phyloP scores from a whole-genome alignment of 2,329 filamentous ascomycete genomes.

The Ilyonectria mors-panacis region DNA sequence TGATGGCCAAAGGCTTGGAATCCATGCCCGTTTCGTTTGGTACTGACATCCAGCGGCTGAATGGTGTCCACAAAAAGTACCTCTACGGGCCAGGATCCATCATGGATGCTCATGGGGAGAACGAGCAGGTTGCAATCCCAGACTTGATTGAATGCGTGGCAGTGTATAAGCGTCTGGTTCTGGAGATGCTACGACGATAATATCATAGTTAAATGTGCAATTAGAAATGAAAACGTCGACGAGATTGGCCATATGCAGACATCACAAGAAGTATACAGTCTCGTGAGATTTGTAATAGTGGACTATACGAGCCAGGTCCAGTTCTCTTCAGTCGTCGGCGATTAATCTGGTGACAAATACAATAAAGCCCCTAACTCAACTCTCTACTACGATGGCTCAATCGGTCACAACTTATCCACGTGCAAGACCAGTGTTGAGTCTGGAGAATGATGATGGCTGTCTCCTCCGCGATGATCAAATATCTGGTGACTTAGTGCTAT shows the following conservation, averaged over 20 bases:
- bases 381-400: neutral
- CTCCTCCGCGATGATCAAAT: neutral
- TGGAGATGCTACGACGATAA: slow-evolving; percentile 13
- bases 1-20: slow-evolving; percentile 27
- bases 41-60: slow-evolving; percentile 36
- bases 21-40: slow-evolving; percentile 34
- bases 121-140: slow-evolving; percentile 33
- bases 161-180: slow-evolving; percentile 35
- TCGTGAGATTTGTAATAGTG: neutral
- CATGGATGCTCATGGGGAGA: slow-evolving; percentile 36
- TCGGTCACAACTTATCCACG: neutral
- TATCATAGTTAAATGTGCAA: neutral
- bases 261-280: neutral
- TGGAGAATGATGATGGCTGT: neutral
- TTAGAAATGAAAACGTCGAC: neutral
- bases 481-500: neutral
- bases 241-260: neutral
- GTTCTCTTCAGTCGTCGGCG: neutral
- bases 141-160: slow-evolving; percentile 34
- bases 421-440: neutral
- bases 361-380: neutral
- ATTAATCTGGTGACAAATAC: neutral
- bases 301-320: neutral
- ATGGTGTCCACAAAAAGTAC: slow-evolving; percentile 35
- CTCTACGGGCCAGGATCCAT: slow-evolving; percentile 41